Evolutionary conservation across 495 filamentous ascomycete genomes (phyloP).

Genomic region (Wilcoxina mikolae): DNA sequence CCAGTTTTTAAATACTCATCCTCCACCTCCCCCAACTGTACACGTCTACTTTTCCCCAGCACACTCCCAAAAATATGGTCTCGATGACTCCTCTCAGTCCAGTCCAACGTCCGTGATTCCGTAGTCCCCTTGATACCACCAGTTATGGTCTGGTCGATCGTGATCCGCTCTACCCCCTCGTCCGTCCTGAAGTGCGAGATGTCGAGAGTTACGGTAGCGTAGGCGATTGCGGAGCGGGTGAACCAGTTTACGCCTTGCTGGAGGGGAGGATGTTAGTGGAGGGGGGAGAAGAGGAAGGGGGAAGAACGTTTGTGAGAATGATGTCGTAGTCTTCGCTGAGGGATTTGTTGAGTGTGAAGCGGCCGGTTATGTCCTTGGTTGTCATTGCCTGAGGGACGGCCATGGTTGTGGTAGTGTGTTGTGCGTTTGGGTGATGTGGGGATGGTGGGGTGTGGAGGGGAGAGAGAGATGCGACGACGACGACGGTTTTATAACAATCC

Average conservation of each 20-base stretch:
- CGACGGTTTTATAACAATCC: no score
- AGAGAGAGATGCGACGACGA: no score
- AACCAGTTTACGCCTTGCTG: conserved; percentile 74
- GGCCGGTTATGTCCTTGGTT: conserved; percentile 57
- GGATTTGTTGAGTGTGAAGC: conserved; percentile 69
- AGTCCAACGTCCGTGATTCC: conserved; percentile 61
- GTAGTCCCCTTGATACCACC: conserved; percentile 59
- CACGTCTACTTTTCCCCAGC: conserved; percentile 44
- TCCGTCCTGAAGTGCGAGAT: conserved; percentile 46
- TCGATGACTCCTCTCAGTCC: conserved; percentile 47
- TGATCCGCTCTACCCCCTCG: conserved; percentile 47
- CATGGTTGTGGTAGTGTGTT: conserved; percentile 38
- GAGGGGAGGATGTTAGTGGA: conserved; percentile 1
- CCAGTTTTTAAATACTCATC: conserved; percentile 35
- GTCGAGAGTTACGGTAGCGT: conserved; percentile 58
- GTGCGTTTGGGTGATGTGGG: not conserved
- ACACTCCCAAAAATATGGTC: conserved; percentile 74
- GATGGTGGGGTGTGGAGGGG: not conserved
- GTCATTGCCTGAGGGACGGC: conserved; percentile 63
- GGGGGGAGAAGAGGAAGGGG: not conserved
- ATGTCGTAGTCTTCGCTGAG: conserved; percentile 59
- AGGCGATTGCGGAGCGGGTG: conserved; percentile 56
- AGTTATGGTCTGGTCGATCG: conserved; percentile 63
- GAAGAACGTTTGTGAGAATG: conserved; percentile 47
- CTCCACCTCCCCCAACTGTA: conserved; percentile 28